phyloP scores from a whole-genome alignment of 495 filamentous ascomycete species.

The Friedmanniomyces simplex region DNA sequence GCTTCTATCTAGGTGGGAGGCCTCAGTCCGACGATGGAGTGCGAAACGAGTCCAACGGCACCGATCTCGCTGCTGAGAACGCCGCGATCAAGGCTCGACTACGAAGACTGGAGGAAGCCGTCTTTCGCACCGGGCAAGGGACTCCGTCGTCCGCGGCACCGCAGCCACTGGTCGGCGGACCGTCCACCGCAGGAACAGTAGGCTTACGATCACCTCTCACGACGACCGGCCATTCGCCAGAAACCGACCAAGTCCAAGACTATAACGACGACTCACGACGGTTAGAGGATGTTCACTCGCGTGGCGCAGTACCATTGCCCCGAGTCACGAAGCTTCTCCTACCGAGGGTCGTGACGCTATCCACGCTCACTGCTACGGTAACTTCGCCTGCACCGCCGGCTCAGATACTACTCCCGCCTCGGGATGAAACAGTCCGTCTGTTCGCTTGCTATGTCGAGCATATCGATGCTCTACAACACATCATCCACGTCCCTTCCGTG shows the following conservation, averaged over 20 bases:
- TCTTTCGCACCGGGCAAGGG: neutral
- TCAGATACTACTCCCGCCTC: neutral
- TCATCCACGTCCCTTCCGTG: slow-evolving; percentile 10
- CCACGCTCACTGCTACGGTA: neutral
- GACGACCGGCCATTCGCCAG: neutral
- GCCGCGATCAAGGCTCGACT: slow-evolving; percentile 4
- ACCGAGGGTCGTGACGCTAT: neutral
- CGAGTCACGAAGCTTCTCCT: neutral
- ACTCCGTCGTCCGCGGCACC: neutral
- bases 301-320: no score
- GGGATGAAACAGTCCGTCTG: neutral
- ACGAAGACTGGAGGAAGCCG: slow-evolving; percentile 4
- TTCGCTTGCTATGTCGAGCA: slow-evolving; percentile 4
- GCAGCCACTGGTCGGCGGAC: neutral
- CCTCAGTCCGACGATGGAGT: slow-evolving; percentile 22
- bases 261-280: neutral
- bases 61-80: slow-evolving; percentile 26
- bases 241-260: neutral
- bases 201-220: neutral
- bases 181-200: neutral
- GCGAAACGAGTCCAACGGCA: neutral
- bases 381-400: neutral
- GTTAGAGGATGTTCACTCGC: neutral
- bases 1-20: slow-evolving; percentile 27
- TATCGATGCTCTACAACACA: slow-evolving; percentile 11